phyloP scores from a whole-genome alignment of 2,329 filamentous ascomycete species.

The Trichoderma atrobrunneum region DNA sequence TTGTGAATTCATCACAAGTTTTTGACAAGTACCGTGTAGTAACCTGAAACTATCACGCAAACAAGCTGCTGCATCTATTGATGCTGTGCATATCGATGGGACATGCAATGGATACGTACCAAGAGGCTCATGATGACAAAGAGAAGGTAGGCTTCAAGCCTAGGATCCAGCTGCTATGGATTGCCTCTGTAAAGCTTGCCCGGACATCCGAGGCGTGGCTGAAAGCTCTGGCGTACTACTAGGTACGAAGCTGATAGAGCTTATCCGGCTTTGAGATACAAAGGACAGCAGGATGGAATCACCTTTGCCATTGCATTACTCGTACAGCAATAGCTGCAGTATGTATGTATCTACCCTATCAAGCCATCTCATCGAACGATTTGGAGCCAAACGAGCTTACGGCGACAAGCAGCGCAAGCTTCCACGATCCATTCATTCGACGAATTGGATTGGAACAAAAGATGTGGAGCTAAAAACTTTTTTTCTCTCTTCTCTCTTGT shows the following conservation, averaged over 20 bases:
- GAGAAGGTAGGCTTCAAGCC: neutral
- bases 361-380: neutral
- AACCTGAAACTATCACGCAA: neutral
- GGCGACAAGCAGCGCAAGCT: neutral
- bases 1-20: neutral
- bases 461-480: slow-evolving; percentile 10
- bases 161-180: neutral
- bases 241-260: neutral
- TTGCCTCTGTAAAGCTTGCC: neutral
- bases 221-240: neutral
- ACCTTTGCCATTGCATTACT: neutral
- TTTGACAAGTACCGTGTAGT: neutral
- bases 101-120: neutral
- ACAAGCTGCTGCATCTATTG: neutral
- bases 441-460: neutral
- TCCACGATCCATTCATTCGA: neutral
- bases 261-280: neutral
- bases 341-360: neutral
- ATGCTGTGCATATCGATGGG: too few species aligned
- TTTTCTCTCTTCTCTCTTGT: neutral
- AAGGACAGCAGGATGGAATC: neutral
- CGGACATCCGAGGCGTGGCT: neutral
- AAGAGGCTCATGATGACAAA: neutral
- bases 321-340: neutral
- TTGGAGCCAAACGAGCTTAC: neutral